Evolutionary conservation across 2,329 filamentous ascomycete genomes (phyloP).

Genomic region (Penicillium sp.): DNA sequence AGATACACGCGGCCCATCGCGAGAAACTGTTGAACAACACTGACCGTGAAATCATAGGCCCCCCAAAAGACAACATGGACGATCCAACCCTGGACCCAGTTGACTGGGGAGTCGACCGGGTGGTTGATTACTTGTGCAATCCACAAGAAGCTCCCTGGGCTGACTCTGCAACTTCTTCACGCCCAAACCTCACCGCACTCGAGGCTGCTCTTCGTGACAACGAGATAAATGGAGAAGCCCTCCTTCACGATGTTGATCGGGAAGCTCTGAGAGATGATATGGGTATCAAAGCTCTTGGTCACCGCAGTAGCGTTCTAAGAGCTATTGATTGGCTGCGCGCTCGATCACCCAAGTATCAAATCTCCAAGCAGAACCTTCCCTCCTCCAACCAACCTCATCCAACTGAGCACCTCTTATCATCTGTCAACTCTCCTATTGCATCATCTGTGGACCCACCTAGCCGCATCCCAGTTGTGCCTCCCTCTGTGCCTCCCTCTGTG

Average conservation of each 20-base stretch:
- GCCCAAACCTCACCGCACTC: conserved; percentile 62
- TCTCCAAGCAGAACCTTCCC: neutral
- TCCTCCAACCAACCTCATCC: neutral
- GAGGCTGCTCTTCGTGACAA: conserved; percentile 64
- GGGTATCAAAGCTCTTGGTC: conserved; percentile 62
- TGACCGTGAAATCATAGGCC: conserved; percentile 18
- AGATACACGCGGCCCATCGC: neutral
- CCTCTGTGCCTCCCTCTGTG: neutral
- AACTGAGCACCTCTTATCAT: neutral
- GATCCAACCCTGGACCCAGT: conserved; percentile 67
- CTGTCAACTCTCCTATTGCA: neutral
- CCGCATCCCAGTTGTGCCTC: neutral
- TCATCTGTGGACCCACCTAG: neutral
- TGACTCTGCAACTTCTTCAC: conserved; percentile 37
- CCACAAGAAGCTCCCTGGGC: conserved; percentile 53
- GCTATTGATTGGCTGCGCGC: conserved; percentile 64
- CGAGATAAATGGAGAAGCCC: conserved; percentile 67
- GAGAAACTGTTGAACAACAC: neutral
- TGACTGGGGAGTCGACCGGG: conserved; percentile 71
- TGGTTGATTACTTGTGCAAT: conserved; percentile 70
- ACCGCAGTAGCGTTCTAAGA: conserved; percentile 63
- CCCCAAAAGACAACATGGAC: conserved; percentile 32
- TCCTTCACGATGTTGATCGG: conserved; percentile 64
- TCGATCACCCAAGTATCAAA: conserved; percentile 59
- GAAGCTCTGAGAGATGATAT: conserved; percentile 60